Base-by-base conservation (phyloP, 208 protist genomes). In the Trypanosoma lewisi region DNA sequence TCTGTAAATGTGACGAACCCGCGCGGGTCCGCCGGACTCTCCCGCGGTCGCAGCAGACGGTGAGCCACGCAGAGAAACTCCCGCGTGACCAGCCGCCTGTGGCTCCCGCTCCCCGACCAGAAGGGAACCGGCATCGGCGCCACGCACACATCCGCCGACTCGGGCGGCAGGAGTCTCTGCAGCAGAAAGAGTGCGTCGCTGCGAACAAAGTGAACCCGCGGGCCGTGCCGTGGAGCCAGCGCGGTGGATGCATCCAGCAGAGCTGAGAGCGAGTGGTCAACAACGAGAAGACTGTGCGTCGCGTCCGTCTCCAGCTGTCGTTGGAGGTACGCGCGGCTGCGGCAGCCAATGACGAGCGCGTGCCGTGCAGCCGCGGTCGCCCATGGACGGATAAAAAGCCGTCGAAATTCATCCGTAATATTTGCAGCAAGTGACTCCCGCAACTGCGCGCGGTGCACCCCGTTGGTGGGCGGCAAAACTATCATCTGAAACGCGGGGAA, bases 1-100 rank as follows among this genome's bases (percentile, higher is more conserved):
- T 95, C 89, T 9, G 85, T 92, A 70, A 95, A 95, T 19, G 70
- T 52, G 19, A 95, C 77, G 27, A 95, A 59, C 21, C 89, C 89
- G 51, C 85, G 80, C 16, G 80, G 65, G 67, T 95, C 89, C 2
- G 65, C 50, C 0, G 77, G 48, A 34, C 16, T 52, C 1, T 52
- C 58, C 6, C 88, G 75, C 41, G 47, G 50, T 2, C 56, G 36
- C 56, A 90, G 52, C 16, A 78, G 34, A 4, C 65, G 74, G 71
- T 95, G 85, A 4, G 68, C 62, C 0, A 77, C 76, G 52, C 83
- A 85, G 33, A 82, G 52, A 63, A 92, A 89, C 48, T 87, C 79
- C n/a, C 75, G 65, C 34, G 75, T 88, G 1, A 90, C 73, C 1
- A 95, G 75, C 0, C 89, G 83, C 4, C 80, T 74, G 70, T 92